phyloP scores from a whole-genome alignment of 371 early-diverging fungal genomes.

The Mucor mucedo region DNA sequence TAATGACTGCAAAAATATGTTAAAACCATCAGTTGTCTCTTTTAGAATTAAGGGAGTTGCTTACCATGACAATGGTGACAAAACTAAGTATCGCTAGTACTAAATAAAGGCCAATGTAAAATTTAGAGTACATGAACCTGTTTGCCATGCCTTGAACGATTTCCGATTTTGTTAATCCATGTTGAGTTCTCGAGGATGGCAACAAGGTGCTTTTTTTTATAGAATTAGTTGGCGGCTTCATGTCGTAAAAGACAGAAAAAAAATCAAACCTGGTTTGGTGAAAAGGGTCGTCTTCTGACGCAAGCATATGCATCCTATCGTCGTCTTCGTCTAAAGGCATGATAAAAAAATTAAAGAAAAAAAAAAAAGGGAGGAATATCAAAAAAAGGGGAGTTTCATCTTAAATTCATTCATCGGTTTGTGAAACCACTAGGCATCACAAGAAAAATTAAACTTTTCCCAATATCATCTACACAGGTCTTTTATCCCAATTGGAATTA shows the following conservation, averaged over 20 bases:
- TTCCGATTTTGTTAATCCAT: conserved; percentile 66
- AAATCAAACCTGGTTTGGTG: conserved; percentile 9
- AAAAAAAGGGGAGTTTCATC: background rate
- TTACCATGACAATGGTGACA: conserved; percentile 68
- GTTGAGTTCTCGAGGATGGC: conserved; percentile 45
- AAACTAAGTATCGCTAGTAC: conserved; percentile 66
- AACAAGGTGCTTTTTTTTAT: background rate
- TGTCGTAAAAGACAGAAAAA: background rate
- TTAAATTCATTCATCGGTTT: too few species aligned
- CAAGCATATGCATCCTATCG: conserved; percentile 31
- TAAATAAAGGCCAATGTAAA: conserved; percentile 75
- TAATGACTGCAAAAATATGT: conserved; percentile 35
- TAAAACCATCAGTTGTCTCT: background rate
- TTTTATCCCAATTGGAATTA: too few species aligned
- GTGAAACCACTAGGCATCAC: too few species aligned
- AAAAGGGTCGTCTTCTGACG: conserved; percentile 14
- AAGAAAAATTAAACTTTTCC: too few species aligned
- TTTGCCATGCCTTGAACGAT: conserved; percentile 76
- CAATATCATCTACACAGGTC: too few species aligned
- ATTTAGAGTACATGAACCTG: conserved; percentile 77
- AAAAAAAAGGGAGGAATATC: conserved; percentile 3
- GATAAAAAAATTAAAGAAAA: background rate
- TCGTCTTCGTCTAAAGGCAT: conserved; percentile 32
- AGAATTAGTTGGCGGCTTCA: background rate
- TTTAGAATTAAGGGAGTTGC: background rate